phyloP scores from a whole-genome alignment of 495 filamentous ascomycete species.

The Podospora tetraspora region DNA sequence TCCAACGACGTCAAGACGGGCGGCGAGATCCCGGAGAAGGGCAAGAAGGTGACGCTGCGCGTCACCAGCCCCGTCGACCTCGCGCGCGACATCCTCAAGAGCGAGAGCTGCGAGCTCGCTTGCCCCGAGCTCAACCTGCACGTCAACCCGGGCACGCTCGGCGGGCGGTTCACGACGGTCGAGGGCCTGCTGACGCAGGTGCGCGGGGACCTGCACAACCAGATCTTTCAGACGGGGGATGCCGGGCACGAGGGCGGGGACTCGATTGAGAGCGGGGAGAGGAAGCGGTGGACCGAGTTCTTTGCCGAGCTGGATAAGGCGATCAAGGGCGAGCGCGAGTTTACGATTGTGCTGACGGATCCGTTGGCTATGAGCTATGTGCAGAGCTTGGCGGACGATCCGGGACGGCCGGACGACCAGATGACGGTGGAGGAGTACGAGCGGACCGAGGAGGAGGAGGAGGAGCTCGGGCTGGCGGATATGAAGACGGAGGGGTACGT shows the following conservation, averaged over 20 bases:
- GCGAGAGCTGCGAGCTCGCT: constrained; percentile 78
- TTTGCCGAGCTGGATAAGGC: constrained; percentile 70
- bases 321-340: constrained; percentile 74
- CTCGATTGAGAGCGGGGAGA: constrained; percentile 58
- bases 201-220: constrained; percentile 74
- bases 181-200: constrained; percentile 94
- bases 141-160: constrained; percentile 85
- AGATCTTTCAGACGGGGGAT: constrained; percentile 72
- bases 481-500: constrained; percentile 92
- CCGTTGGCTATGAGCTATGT: constrained; percentile 89
- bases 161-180: constrained; percentile 94
- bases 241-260: constrained; percentile 50
- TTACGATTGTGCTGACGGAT: constrained; percentile 81
- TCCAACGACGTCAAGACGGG: constrained; percentile 96
- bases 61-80: constrained; percentile 75
- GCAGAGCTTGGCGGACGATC: constrained; percentile 70
- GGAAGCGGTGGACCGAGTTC: constrained; percentile 71
- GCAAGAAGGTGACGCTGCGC: constrained; percentile 71
- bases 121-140: constrained; percentile 79
- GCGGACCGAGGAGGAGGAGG: constrained; percentile 82
- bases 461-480: constrained; percentile 80
- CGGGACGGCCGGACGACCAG: constrained; percentile 69
- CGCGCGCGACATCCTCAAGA: constrained; percentile 89
- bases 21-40: constrained; percentile 82
- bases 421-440: constrained; percentile 79